A percentile compares a stretch with the other conserved stretches of the same genome.
phyloP scores from a whole-genome alignment of 768 basidiomycete species.

The Basidioascus undulatus region DNA sequence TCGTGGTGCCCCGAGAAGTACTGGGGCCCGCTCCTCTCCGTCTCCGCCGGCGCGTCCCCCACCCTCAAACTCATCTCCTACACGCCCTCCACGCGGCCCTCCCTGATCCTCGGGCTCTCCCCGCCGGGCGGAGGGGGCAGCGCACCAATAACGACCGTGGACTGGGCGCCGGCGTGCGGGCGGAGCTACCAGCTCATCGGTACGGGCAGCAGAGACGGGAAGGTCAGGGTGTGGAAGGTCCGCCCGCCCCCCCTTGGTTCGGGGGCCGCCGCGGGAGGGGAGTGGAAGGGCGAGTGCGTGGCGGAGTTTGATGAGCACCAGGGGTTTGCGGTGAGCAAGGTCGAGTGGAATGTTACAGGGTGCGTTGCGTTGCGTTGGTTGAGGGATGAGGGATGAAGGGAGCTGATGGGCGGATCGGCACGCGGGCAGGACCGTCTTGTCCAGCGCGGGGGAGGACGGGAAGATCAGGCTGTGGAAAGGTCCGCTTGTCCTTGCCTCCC shows the following conservation, averaged over 20 bases:
- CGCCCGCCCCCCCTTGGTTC: constrained; percentile 26
- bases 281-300: constrained; percentile 51
- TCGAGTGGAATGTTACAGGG: constrained; percentile 90
- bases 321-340: constrained; percentile 47
- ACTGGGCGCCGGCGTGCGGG: constrained; percentile 88
- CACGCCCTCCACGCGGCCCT: constrained; percentile 1
- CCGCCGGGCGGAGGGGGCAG: constrained; percentile 21
- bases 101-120: constrained; percentile 8
- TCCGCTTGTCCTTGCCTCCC: too few species aligned
- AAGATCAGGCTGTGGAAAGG: constrained; percentile 38
- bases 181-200: constrained; percentile 85
- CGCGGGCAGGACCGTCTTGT: constrained; percentile 41
- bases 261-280: constrained; percentile 23
- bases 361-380: constrained; percentile 14
- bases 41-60: constrained; percentile 43
- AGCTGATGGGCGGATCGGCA: not conserved
- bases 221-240: constrained; percentile 72
- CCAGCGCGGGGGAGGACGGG: constrained; percentile 27
- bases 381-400: constrained; percentile 1
- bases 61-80: constrained; percentile 43
- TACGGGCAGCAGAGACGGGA: constrained; percentile 65
- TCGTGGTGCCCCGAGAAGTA: constrained; percentile 92
- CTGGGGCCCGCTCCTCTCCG: constrained; percentile 79
- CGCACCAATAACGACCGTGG: constrained; percentile 53
- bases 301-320: constrained; percentile 65